A percentile compares a stretch with the other conserved stretches of the same genome.
phyloP scores from a whole-genome alignment of 73 alveolate genomes.

The Tetrahymena malaccensis region DNA sequence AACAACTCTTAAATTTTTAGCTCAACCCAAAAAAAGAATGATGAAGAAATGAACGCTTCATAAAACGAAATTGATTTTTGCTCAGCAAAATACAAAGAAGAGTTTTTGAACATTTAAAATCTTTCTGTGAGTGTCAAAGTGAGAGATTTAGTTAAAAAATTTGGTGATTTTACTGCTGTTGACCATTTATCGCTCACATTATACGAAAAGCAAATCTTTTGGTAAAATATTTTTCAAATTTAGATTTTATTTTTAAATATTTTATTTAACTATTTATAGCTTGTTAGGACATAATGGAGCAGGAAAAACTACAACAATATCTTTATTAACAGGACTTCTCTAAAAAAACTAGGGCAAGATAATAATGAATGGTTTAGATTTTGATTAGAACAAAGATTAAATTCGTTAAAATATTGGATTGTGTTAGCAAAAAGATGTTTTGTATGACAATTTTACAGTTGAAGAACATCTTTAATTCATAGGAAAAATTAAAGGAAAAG shows the following conservation, averaged over 20 bases:
- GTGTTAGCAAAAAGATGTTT: conserved; percentile 95
- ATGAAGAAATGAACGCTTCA: background rate
- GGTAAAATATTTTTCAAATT: conserved; percentile 36
- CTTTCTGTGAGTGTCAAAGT: background rate
- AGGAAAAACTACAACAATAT: conserved; percentile 96
- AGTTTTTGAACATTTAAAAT: background rate
- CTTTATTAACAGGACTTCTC: conserved; percentile 72
- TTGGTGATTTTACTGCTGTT: conserved; percentile 78
- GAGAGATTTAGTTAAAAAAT: conserved; percentile 13
- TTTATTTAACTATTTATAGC: conserved; percentile 5
- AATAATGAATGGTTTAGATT: conserved; percentile 45
- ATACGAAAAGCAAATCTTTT: conserved; percentile 3
- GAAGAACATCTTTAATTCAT: conserved; percentile 57
- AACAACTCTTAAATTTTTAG: background rate
- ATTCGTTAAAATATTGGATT: conserved; percentile 89
- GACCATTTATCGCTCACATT: conserved; percentile 48
- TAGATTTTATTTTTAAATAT: background rate
- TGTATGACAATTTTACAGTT: conserved; percentile 73
- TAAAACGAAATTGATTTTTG: background rate
- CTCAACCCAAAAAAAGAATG: background rate
- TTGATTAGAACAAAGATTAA: conserved; percentile 50
- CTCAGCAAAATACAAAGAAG: background rate
- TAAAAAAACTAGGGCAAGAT: conserved; percentile 50
- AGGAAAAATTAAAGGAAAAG: conserved; percentile 47
- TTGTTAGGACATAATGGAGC: conserved; percentile 99